Percentiles rank a stretch among this genome's conserved stretches.
Conservation (phyloP, 257 asterid genomes). For the Fraxinus cuspidata region DNA sequence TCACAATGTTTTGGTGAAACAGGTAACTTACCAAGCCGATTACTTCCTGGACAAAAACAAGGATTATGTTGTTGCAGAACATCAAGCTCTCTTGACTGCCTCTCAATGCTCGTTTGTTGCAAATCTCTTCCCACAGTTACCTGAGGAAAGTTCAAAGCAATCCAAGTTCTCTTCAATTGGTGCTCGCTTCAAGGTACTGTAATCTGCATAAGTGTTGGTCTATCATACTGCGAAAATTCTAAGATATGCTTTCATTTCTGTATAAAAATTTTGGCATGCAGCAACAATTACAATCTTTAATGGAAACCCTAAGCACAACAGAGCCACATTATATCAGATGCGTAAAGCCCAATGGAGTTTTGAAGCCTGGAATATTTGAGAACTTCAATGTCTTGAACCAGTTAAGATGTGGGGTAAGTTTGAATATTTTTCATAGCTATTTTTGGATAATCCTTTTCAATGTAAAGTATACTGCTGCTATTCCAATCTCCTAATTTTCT, state of each 20-base stretch:
- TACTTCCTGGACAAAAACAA: constrained; percentile 91
- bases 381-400: constrained; percentile 82
- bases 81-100: constrained; percentile 79
- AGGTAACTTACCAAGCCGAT: constrained; percentile 95
- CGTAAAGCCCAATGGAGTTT: constrained; percentile 84
- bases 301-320: constrained; percentile 89
- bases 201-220: constrained; percentile 12
- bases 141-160: constrained; percentile 80
- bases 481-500: constrained; percentile 3
- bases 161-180: constrained; percentile 98
- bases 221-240: constrained; percentile 18
- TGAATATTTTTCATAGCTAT: constrained; percentile 9
- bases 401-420: constrained; percentile 91
- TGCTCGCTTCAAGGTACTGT: constrained; percentile 81
- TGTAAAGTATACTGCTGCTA: constrained; percentile 6
- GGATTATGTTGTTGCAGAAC: constrained; percentile 92
- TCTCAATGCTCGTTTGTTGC: constrained; percentile 78
- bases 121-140: constrained; percentile 69
- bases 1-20: constrained; percentile 32
- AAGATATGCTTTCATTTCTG: constrained; percentile 21
- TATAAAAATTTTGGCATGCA: constrained; percentile 38
- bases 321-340: constrained; percentile 98
- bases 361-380: constrained; percentile 96
- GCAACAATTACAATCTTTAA: constrained; percentile 94
- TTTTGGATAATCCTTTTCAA: not conserved